Conservation (phyloP, 306 rosid genomes). For the Pueraria montana region DNA sequence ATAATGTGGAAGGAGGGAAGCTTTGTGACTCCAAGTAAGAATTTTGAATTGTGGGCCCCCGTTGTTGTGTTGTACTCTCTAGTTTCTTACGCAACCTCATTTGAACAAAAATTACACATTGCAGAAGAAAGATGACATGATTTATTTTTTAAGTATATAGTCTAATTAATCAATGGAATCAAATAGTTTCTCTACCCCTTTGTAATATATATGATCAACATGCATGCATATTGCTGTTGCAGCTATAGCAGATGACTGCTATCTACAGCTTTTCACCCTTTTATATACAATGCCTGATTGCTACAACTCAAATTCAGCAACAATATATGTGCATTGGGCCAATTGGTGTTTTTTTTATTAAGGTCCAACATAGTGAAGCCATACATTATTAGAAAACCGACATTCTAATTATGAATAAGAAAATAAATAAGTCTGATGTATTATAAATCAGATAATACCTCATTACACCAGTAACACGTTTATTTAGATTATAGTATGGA, state of each 20-base stretch:
- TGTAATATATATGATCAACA: constrained; percentile 41
- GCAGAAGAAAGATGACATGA: constrained; percentile 1
- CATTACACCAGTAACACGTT: constrained; percentile 31
- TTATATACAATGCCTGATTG: constrained; percentile 40
- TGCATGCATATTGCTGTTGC: constrained; percentile 51
- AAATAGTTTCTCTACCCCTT: constrained; percentile 31
- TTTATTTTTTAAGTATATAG: background rate
- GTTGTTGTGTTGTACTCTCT: constrained; percentile 34
- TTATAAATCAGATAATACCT: constrained; percentile 23
- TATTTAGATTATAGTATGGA: constrained; percentile 32
- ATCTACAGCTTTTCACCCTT: constrained; percentile 59
- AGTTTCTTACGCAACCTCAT: constrained; percentile 29
- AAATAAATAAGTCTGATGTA: background rate
- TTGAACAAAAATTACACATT: constrained; percentile 2
- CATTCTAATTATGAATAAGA: background rate
- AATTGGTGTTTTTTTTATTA: constrained; percentile 31
- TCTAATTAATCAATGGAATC: constrained; percentile 39
- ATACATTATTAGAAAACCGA: constrained; percentile 23
- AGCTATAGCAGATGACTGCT: constrained; percentile 42
- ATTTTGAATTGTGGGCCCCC: constrained; percentile 55
- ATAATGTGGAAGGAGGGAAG: constrained; percentile 59
- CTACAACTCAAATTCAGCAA: constrained; percentile 43
- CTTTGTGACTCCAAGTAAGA: constrained; percentile 46
- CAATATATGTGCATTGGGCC: constrained; percentile 26
- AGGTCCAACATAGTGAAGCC: constrained; percentile 34